Percentiles rank a stretch among this genome's conserved stretches.
Evolutionary conservation across 2,329 filamentous ascomycete species (phyloP).

Genomic region (Colletotrichum cereale): DNA sequence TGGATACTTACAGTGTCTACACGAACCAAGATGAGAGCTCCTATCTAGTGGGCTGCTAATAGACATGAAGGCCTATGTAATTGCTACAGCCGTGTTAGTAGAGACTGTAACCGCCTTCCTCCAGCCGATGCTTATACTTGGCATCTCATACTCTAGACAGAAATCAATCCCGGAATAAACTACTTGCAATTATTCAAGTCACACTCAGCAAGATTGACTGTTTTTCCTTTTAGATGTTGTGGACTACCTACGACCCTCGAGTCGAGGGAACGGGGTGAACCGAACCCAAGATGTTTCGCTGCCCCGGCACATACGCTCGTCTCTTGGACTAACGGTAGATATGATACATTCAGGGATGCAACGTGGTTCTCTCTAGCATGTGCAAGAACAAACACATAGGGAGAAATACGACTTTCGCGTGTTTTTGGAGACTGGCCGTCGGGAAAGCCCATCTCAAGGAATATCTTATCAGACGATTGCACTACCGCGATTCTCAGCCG

Average conservation of each 20-base stretch:
- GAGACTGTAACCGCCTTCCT: background rate
- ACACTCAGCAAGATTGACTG: background rate
- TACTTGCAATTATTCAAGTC: too few species aligned
- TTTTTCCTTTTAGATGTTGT: background rate
- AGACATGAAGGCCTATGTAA: background rate
- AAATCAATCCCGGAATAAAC: too few species aligned
- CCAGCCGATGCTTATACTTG: background rate
- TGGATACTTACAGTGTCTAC: background rate
- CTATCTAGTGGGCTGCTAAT: background rate
- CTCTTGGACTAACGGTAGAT: background rate
- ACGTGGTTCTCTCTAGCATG: background rate
- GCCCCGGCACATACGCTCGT: background rate
- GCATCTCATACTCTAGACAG: background rate
- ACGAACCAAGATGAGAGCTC: background rate
- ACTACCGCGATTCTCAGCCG: background rate
- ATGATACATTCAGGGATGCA: background rate
- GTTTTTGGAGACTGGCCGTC: background rate
- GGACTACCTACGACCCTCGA: background rate
- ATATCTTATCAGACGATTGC: background rate
- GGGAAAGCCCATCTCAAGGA: background rate
- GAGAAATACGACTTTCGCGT: background rate
- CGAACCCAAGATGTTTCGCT: background rate
- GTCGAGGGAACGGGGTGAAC: background rate
- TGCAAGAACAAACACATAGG: background rate
- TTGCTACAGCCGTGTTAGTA: background rate